A percentile compares a stretch with the other conserved stretches of the same genome.
Conservation (phyloP, 805 yeast genomes). For the Cyberlindnera suaveolens region DNA sequence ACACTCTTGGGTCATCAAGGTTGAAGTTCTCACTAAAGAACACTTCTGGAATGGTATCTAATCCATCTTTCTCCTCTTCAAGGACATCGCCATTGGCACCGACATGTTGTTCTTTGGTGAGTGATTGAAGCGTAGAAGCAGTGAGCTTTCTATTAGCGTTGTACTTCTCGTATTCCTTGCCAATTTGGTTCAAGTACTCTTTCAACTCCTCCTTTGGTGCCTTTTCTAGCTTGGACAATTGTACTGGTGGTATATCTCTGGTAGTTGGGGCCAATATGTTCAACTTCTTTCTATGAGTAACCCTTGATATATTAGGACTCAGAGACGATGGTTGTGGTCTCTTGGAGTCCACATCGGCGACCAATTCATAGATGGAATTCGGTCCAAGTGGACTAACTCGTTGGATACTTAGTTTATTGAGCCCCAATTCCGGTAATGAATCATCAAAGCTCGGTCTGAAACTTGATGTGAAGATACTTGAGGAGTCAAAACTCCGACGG, state of each 20-base stretch:
- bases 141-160: constrained; percentile 38
- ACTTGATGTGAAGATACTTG: constrained; percentile 22
- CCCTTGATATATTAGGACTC: constrained; percentile 23
- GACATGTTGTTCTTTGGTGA: constrained; percentile 11
- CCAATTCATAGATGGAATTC: constrained; percentile 72
- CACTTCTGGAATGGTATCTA: constrained; percentile 57
- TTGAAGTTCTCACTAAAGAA: constrained; percentile 65
- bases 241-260: constrained; percentile 79
- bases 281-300: constrained; percentile 32
- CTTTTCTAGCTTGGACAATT: constrained; percentile 46
- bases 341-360: constrained; percentile 50
- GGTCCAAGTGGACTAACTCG: constrained; percentile 56
- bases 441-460: constrained; percentile 31
- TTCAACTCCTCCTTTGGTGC: constrained; percentile 38
- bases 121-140: constrained; percentile 22
- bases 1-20: constrained; percentile 83
- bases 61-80: constrained; percentile 17
- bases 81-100: constrained; percentile 10
- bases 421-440: constrained; percentile 30
- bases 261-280: constrained; percentile 63
- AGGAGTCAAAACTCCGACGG: constrained; percentile 28
- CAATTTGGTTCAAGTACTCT: constrained; percentile 37
- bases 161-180: constrained; percentile 39
- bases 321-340: constrained; percentile 23
- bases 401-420: constrained; percentile 32